Evolutionary conservation across 208 protist genomes (phyloP).

Genomic region (Phytomonas sp.): DNA sequence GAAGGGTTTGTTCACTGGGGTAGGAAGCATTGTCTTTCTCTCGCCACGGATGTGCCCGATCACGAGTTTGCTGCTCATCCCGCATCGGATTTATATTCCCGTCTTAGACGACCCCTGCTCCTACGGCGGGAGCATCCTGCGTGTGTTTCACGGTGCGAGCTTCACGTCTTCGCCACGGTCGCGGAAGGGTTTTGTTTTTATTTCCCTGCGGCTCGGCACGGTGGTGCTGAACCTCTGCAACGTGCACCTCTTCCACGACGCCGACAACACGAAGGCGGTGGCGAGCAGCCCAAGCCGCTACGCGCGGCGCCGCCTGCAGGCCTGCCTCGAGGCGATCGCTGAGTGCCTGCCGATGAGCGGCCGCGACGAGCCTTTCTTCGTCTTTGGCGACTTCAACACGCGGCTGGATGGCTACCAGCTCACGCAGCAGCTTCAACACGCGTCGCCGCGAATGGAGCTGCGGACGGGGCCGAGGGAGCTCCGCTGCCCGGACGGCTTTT

Average conservation of each 20-base stretch:
- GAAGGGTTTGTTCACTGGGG: constrained; percentile 41
- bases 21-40: constrained; percentile 64
- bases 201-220: constrained; percentile 64
- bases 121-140: constrained; percentile 44
- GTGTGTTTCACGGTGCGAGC: constrained; percentile 47
- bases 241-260: constrained; percentile 69
- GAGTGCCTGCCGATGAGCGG: constrained; percentile 40
- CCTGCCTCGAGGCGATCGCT: constrained; percentile 48
- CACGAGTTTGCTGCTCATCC: constrained; percentile 65
- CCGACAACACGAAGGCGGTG: constrained; percentile 40
- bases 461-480: constrained; percentile 33
- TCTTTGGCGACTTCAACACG: constrained; percentile 76
- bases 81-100: constrained; percentile 69
- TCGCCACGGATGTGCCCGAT: constrained; percentile 63
- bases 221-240: constrained; percentile 59
- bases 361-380: constrained; percentile 53
- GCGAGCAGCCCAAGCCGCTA: constrained; percentile 41
- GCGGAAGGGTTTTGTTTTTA: constrained; percentile 69
- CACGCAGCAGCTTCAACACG: constrained; percentile 20
- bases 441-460: constrained; percentile 26
- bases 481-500: constrained; percentile 40
- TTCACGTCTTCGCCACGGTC: constrained; percentile 46
- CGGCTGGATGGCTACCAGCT: constrained; percentile 43
- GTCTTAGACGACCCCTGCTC: constrained; percentile 63
- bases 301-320: constrained; percentile 28